A percentile compares a stretch with the other conserved stretches of the same genome.
Evolutionary conservation across 2,329 filamentous ascomycete genomes (phyloP).

Genomic region (Parastagonospora nodorum): DNA sequence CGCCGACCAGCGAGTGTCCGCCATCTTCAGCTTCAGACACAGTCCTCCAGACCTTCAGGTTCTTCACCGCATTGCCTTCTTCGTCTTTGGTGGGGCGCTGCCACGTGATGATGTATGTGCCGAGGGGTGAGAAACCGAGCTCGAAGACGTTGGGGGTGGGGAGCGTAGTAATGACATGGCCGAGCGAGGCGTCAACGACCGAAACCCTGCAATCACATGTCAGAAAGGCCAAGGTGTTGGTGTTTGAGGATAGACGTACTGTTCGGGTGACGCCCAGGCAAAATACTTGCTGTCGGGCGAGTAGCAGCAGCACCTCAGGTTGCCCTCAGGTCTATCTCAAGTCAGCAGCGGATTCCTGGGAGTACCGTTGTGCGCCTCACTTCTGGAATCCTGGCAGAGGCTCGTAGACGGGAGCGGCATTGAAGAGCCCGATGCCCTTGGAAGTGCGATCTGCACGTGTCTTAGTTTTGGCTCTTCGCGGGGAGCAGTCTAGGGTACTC

Average conservation of each 20-base stretch:
- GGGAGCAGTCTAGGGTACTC: slow-evolving; percentile 37
- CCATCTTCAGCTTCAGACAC: slow-evolving; percentile 69
- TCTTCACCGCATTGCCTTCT: slow-evolving; percentile 90
- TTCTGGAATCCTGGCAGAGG: slow-evolving; percentile 76
- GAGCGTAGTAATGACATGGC: slow-evolving; percentile 74
- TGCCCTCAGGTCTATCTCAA: slow-evolving; percentile 77
- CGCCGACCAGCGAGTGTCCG: slow-evolving; percentile 74
- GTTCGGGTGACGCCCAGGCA: slow-evolving; percentile 87
- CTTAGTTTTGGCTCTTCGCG: slow-evolving; percentile 9
- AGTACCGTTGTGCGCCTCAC: slow-evolving; percentile 43
- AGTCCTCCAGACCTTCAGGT: slow-evolving; percentile 94
- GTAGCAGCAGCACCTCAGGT: slow-evolving; percentile 92
- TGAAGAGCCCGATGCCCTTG: slow-evolving; percentile 92
- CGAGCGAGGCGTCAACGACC: slow-evolving; percentile 80
- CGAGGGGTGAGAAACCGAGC: slow-evolving; percentile 88
- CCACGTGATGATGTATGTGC: slow-evolving; percentile 95
- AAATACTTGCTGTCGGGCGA: slow-evolving; percentile 96
- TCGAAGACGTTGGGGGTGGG: slow-evolving; percentile 87
- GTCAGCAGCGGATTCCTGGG: slow-evolving; percentile 12
- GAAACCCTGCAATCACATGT: slow-evolving; percentile 64
- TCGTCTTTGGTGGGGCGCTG: slow-evolving; percentile 93
- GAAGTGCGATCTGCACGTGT: slow-evolving; percentile 74
- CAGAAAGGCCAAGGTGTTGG: background rate
- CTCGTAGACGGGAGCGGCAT: slow-evolving; percentile 88
- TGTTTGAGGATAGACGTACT: slow-evolving; percentile 49